Evolutionary conservation across 2,329 filamentous ascomycete species (phyloP), one percentile per base, ranked within the genome.

Genomic region (Cryphonectria japonica): DNA sequence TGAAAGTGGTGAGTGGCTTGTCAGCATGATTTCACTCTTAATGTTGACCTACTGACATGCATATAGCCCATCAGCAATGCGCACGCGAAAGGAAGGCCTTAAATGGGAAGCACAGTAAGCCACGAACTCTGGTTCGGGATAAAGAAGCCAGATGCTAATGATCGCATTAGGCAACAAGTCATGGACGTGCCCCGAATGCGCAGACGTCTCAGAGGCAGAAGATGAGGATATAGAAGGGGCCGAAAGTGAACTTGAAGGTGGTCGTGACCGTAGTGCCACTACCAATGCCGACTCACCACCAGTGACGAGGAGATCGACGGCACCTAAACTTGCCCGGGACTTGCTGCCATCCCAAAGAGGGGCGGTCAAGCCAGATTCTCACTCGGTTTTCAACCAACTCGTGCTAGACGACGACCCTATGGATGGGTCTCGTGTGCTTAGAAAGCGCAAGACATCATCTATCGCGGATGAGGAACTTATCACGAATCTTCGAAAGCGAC

Each of bases 1-100:
- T 75, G 92, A 95, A 78, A 92, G 94, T 81, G 91, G 94, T 97
- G 85, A 82, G 93, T 88, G 68, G 64, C 57, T 63, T 69, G 29
- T 34, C 70, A 26, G 39, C 73, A 69, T 1, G 5, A 22, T 34
- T 3, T 34, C 9, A 7, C 9, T 22, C 14, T 19, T 19, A 32
- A 43, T 9, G 14, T 52, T 3, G 22, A 37, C 11, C 32, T 67
- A 76, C 82, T 86, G 77, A 87, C 78, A 74, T 71, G 74, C 81
- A 79, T 84, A 79, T 84, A 97, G 95, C 94, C 78, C 95, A 98
- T 84, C 91, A 92, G 80, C 92, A 96, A 87, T 98, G 95, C 82
- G 95, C 94, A 71, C 90, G 92, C 78, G 88, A 92, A 79, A 88
- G 89, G 79, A 88, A 88, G 71, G 88, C 88, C 74, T 82, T 93